phyloP scores from a whole-genome alignment of 306 rosid species.

The Corylus americana region DNA sequence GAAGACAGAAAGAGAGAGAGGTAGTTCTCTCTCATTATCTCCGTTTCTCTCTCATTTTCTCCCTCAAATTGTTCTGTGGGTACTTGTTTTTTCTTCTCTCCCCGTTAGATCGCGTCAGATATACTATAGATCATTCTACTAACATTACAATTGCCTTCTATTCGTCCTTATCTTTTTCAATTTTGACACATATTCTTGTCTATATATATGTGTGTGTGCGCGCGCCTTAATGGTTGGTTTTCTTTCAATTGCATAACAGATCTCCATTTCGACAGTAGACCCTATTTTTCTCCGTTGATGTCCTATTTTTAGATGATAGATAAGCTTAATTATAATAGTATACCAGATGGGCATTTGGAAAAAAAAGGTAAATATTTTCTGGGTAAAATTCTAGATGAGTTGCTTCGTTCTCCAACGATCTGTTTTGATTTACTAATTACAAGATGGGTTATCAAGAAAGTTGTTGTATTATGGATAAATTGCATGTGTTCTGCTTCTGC shows the following conservation, averaged over 20 bases:
- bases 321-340: background rate
- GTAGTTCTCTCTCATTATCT: background rate
- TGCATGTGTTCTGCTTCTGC: conserved; percentile 1
- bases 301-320: background rate
- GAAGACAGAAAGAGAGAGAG: background rate
- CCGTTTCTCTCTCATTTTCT: background rate
- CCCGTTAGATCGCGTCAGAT: conserved; percentile 21
- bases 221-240: conserved; percentile 5
- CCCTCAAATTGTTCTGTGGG: background rate
- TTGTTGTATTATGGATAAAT: background rate
- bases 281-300: conserved; percentile 2
- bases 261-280: conserved; percentile 25
- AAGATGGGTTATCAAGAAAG: conserved; percentile 21
- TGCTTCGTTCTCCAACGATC: background rate
- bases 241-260: conserved; percentile 19
- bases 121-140: background rate
- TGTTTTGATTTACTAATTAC: conserved; percentile 11
- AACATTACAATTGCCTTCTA: background rate
- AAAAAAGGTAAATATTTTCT: background rate
- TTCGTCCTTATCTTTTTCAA: background rate
- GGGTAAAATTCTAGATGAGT: background rate
- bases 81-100: background rate
- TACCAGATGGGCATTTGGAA: background rate
- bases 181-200: background rate
- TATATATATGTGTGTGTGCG: background rate